phyloP scores from a whole-genome alignment of 2,329 filamentous ascomycete genomes.

The Aspergillus transmontanensis region DNA sequence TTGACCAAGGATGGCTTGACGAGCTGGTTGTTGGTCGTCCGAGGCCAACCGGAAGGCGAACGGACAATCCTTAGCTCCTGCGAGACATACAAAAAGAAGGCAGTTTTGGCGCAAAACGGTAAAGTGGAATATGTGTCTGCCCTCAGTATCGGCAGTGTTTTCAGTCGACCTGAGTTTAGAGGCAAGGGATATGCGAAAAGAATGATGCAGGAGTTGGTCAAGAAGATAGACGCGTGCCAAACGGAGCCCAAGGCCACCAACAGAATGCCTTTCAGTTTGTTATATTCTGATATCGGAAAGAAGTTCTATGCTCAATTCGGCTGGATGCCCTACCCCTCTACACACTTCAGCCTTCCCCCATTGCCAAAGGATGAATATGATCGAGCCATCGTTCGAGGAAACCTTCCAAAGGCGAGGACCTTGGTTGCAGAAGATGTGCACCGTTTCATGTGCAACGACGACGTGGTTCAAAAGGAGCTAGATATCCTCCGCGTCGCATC shows the following conservation, averaged over 20 bases:
- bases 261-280: constrained; percentile 67
- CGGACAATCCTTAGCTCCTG: constrained; percentile 59
- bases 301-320: constrained; percentile 76
- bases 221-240: constrained; percentile 56
- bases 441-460: constrained; percentile 55
- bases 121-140: constrained; percentile 58
- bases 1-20: constrained; percentile 60
- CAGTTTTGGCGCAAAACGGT: constrained; percentile 51
- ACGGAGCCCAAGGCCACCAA: constrained; percentile 43
- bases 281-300: constrained; percentile 87
- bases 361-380: constrained; percentile 27
- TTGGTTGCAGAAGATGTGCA: constrained; percentile 38
- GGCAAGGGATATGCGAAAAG: constrained; percentile 75
- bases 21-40: constrained; percentile 62
- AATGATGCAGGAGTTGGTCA: constrained; percentile 71
- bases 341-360: constrained; percentile 68
- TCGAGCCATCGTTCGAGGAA: constrained; percentile 24
- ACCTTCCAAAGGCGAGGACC: constrained; percentile 33
- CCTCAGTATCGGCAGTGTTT: constrained; percentile 82
- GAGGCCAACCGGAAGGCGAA: constrained; percentile 38
- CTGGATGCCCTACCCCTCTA: constrained; percentile 74
- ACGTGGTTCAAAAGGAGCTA: constrained; percentile 69
- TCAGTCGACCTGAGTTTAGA: constrained; percentile 66
- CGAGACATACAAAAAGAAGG: constrained; percentile 53
- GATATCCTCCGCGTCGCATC: constrained; percentile 56